phyloP scores from a whole-genome alignment of 441 rosid species.

The Gossypium aridum region DNA sequence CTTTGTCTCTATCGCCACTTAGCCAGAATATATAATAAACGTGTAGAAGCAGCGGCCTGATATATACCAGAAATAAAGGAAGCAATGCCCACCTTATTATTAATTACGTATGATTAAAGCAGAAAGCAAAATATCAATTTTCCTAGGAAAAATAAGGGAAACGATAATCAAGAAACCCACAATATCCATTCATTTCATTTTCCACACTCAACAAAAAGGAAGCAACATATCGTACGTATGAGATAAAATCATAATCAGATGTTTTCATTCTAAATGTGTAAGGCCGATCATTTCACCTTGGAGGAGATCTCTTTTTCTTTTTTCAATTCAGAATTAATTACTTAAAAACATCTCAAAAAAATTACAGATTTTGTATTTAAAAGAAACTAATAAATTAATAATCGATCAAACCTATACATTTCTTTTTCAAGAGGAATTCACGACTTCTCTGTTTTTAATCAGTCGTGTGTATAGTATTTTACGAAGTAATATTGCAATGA shows the following conservation, averaged over 20 bases:
- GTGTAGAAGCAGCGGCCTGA: not conserved
- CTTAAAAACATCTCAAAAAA: not conserved
- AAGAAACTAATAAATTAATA: not conserved
- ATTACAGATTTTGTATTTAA: not conserved
- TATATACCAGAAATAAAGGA: not conserved
- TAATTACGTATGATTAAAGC: too few species aligned
- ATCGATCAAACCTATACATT: not conserved
- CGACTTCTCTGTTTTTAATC: not conserved
- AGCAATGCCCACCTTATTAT: too few species aligned
- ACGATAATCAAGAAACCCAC: not conserved
- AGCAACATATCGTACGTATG: not conserved
- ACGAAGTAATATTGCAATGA: not conserved
- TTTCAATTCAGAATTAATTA: not conserved
- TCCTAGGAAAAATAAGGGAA: too few species aligned
- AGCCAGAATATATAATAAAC: not conserved
- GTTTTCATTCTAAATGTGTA: not conserved
- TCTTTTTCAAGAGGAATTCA: not conserved
- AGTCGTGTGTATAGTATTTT: not conserved
- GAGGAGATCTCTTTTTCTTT: too few species aligned
- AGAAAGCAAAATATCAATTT: too few species aligned
- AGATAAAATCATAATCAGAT: not conserved
- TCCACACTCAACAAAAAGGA: not conserved
- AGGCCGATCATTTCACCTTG: not conserved
- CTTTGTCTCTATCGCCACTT: not conserved
- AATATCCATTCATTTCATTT: not conserved